These are phyloP conservation scores for Gaertneriomyces sp. DNA, from an alignment of 192 early-diverging fungal genomes.

Conservation along the genomic window DNA sequence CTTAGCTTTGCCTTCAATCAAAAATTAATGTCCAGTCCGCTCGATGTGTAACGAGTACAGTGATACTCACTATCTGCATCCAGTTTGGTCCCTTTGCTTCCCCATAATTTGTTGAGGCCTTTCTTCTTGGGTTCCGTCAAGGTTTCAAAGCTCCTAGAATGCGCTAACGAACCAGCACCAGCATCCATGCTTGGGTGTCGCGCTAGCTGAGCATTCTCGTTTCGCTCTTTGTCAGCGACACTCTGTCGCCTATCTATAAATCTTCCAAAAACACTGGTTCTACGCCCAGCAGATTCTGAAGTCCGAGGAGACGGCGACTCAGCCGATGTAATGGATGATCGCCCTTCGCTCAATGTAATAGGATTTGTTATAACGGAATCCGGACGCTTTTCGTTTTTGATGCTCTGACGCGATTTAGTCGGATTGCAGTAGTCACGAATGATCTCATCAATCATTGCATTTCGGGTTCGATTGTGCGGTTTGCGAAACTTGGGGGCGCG, in stretches of 20 bases:
- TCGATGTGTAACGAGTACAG: neutral
- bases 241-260: no score
- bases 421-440: conserved; percentile 24
- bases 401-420: neutral
- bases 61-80: neutral
- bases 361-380: no score
- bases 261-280: no score
- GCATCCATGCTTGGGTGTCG: no score
- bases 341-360: no score
- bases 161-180: neutral
- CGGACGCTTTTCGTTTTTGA: no score
- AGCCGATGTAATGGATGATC: no score
- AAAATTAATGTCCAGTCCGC: neutral
- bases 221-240: no score
- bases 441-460: conserved; percentile 45
- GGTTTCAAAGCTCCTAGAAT: conserved; percentile 2
- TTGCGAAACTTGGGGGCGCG: conserved; percentile 43
- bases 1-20: no score
- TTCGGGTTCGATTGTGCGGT: conserved; percentile 37
- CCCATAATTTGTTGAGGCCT: conserved; percentile 10
- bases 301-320: no score
- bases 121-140: conserved; percentile 7
- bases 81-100: conserved; percentile 6
- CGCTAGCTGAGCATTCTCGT: no score
- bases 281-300: no score